Evolutionary conservation across 164 flowering plant genomes (phyloP).

Genomic region (Magnolia kwangsiensis): DNA sequence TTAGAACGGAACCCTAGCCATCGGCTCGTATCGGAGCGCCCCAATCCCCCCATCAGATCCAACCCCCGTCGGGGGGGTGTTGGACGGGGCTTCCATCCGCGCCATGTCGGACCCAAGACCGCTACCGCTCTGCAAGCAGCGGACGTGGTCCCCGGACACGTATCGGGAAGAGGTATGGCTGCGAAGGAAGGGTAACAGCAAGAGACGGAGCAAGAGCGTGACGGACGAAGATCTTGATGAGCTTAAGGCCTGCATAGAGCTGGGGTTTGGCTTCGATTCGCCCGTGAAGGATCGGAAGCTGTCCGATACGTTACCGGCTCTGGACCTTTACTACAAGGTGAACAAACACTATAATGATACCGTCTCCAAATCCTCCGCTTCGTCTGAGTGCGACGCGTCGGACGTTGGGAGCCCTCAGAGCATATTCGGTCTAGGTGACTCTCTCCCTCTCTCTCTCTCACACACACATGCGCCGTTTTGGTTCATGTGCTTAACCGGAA

Average conservation of each 20-base stretch:
- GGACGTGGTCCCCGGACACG: conserved; percentile 64
- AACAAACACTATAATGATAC: conserved; percentile 47
- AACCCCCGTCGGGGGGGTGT: conserved; percentile 3
- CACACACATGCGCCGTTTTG: background rate
- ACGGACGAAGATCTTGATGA: conserved; percentile 85
- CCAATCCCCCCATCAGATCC: background rate
- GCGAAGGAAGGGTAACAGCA: conserved; percentile 28
- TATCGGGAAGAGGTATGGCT: conserved; percentile 51
- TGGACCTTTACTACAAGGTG: conserved; percentile 59
- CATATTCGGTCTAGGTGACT: conserved; percentile 44
- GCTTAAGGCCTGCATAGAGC: conserved; percentile 69
- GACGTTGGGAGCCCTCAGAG: conserved; percentile 34
- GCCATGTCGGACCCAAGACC: conserved; percentile 16
- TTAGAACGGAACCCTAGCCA: background rate
- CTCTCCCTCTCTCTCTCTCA: background rate
- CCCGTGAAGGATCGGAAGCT: conserved; percentile 44
- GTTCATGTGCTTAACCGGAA: background rate
- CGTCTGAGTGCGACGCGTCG: conserved; percentile 23
- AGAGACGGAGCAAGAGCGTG: conserved; percentile 49
- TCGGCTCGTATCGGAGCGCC: conserved; percentile 1
- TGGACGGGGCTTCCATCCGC: background rate
- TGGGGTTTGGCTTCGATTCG: conserved; percentile 70
- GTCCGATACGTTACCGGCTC: conserved; percentile 66
- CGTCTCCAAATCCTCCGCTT: conserved; percentile 26
- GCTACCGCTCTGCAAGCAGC: conserved; percentile 43